Conservation (phyloP, 495 filamentous ascomycete genomes). For the Chaetomium tenue region DNA sequence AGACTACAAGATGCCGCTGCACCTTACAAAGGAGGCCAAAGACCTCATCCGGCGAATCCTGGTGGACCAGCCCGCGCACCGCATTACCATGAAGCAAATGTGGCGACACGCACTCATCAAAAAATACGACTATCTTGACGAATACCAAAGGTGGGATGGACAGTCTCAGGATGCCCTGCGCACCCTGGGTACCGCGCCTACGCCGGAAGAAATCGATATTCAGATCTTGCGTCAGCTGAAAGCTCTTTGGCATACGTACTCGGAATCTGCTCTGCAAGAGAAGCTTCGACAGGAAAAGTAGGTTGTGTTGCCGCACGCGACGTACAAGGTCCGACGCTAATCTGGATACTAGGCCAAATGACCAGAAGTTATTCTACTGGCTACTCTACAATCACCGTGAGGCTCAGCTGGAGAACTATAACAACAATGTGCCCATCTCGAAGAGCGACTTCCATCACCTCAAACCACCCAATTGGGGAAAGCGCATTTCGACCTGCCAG, state of each 20-base stretch:
- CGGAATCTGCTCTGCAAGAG: slow-evolving; percentile 65
- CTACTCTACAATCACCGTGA: slow-evolving; percentile 77
- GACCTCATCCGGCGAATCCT: slow-evolving; percentile 77
- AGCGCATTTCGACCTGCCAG: slow-evolving; percentile 51
- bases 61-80: slow-evolving; percentile 65
- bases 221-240: slow-evolving; percentile 81
- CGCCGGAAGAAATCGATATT: slow-evolving; percentile 57
- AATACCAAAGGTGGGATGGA: slow-evolving; percentile 42
- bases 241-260: slow-evolving; percentile 81
- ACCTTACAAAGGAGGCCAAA: slow-evolving; percentile 67
- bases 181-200: slow-evolving; percentile 36
- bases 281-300: slow-evolving; percentile 68
- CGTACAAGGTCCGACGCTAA: slow-evolving; percentile 25
- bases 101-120: slow-evolving; percentile 80
- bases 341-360: slow-evolving; percentile 59
- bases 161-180: slow-evolving; percentile 26
- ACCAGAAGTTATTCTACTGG: slow-evolving; percentile 89
- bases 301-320: slow-evolving; percentile 1
- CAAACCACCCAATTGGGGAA: slow-evolving; percentile 51
- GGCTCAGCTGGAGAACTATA: slow-evolving; percentile 79
- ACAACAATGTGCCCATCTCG: slow-evolving; percentile 69
- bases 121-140: slow-evolving; percentile 70
- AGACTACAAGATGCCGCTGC: slow-evolving; percentile 66
- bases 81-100: slow-evolving; percentile 74
- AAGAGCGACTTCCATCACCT: slow-evolving; percentile 85